A percentile compares a stretch with the other conserved stretches of the same genome.
Conservation (phyloP, 2,329 filamentous ascomycete genomes). For the Fusarium subtropicale region DNA sequence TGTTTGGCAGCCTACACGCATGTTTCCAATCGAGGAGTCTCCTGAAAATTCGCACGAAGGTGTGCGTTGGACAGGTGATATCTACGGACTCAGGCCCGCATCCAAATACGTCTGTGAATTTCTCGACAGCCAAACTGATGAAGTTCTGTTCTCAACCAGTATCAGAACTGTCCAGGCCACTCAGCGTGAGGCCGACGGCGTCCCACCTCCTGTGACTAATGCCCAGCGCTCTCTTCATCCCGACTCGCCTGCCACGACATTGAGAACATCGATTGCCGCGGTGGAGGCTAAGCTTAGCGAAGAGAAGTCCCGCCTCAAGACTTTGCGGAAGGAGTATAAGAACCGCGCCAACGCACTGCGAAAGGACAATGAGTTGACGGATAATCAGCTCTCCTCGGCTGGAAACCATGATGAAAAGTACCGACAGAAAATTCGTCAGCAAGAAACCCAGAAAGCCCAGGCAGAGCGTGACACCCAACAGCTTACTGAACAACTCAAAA, state of each 20-base stretch:
- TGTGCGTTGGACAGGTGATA: constrained; percentile 75
- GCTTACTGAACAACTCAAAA: constrained; percentile 69
- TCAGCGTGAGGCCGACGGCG: constrained; percentile 50
- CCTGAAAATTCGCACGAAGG: constrained; percentile 53
- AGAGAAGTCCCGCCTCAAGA: constrained; percentile 75
- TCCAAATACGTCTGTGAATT: constrained; percentile 85
- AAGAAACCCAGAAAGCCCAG: constrained; percentile 78
- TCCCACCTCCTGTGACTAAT: constrained; percentile 51
- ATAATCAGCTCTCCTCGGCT: constrained; percentile 72
- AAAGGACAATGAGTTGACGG: constrained; percentile 79
- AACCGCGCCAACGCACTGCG: constrained; percentile 73
- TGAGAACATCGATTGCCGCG: constrained; percentile 79
- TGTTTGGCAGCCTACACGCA: constrained; percentile 81
- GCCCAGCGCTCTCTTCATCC: constrained; percentile 74
- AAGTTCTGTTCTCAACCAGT: constrained; percentile 77
- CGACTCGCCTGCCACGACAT: constrained; percentile 80
- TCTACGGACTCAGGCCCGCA: constrained; percentile 75
- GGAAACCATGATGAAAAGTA: constrained; percentile 82
- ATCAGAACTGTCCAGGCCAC: constrained; percentile 71
- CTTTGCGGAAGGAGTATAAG: constrained; percentile 79
- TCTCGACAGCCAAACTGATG: constrained; percentile 73
- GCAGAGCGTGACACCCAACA: constrained; percentile 67
- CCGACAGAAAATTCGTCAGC: constrained; percentile 79
- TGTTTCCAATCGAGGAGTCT: constrained; percentile 62
- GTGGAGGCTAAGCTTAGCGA: constrained; percentile 78